phyloP scores from a whole-genome alignment of 768 basidiomycete genomes.

The Hemileccinum rubropunctum region DNA sequence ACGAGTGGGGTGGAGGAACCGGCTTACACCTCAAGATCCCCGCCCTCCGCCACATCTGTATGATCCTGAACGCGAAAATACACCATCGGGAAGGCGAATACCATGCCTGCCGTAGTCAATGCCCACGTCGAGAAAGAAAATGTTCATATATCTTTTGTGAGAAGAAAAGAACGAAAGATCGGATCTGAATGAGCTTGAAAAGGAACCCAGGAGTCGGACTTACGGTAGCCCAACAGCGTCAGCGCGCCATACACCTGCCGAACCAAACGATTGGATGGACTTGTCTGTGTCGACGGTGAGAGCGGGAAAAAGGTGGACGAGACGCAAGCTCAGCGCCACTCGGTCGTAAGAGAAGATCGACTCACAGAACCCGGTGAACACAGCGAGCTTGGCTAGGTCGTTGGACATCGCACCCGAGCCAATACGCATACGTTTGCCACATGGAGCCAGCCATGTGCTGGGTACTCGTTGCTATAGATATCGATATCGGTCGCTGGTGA shows the following conservation, averaged over 20 bases:
- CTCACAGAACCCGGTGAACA: slow-evolving; percentile 82
- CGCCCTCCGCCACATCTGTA: slow-evolving; percentile 32
- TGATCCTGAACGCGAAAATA: slow-evolving; percentile 62
- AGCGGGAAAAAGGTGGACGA: too few relatives aligned
- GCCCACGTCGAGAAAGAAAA: slow-evolving; percentile 75
- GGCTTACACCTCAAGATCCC: slow-evolving; percentile 51
- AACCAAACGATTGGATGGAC: slow-evolving; percentile 72
- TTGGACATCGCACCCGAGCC: slow-evolving; percentile 88
- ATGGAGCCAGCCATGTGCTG: slow-evolving; percentile 59
- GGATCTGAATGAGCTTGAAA: not conserved
- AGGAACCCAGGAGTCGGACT: slow-evolving; percentile 23
- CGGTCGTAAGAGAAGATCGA: not conserved
- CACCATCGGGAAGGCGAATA: slow-evolving; percentile 73
- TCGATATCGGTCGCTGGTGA: slow-evolving; percentile 47
- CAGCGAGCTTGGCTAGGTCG: slow-evolving; percentile 72
- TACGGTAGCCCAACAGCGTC: slow-evolving; percentile 65
- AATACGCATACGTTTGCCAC: slow-evolving; percentile 84
- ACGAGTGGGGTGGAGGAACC: too few relatives aligned
- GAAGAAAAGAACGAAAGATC: not conserved
- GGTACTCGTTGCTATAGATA: slow-evolving; percentile 53
- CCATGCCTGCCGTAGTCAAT: slow-evolving; percentile 59
- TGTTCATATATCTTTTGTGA: slow-evolving; percentile 56
- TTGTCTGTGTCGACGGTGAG: slow-evolving; percentile 48
- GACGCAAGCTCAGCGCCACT: not conserved
- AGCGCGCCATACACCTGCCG: slow-evolving; percentile 68